Evolutionary conservation across 2,329 filamentous ascomycete genomes (phyloP).

Genomic region (Stagonosporopsis vannaccii): DNA sequence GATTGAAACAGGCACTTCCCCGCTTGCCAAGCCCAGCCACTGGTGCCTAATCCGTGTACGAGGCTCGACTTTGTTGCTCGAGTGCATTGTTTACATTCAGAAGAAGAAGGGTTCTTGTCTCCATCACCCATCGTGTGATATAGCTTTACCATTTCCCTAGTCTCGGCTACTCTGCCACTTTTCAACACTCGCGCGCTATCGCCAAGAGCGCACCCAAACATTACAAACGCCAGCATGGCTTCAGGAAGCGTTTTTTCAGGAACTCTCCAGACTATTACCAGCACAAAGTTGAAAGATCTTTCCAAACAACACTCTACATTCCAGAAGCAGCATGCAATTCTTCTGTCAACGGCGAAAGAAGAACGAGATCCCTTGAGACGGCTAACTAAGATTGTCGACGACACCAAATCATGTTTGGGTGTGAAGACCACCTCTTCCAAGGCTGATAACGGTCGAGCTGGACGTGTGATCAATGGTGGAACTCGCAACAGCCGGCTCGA

Average conservation of each 20-base stretch:
- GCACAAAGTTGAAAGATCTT: slow-evolving; percentile 48
- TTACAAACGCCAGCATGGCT: slow-evolving; percentile 21
- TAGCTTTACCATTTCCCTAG: background rate
- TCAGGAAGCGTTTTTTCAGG: slow-evolving; percentile 45
- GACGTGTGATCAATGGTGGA: slow-evolving; percentile 29
- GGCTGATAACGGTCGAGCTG: slow-evolving; percentile 15
- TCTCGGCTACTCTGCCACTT: background rate
- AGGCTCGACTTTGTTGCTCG: background rate
- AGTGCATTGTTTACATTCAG: background rate
- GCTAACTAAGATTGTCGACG: slow-evolving; percentile 35
- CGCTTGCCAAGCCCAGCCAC: slow-evolving; percentile 5
- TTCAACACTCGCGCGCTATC: background rate
- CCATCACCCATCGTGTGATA: background rate
- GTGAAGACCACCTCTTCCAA: slow-evolving; percentile 26
- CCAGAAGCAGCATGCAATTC: slow-evolving; percentile 33
- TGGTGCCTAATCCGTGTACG: slow-evolving; percentile 7
- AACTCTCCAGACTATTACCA: slow-evolving; percentile 47
- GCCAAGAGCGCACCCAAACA: background rate
- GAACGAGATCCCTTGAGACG: slow-evolving; percentile 34
- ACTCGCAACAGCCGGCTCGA: slow-evolving; percentile 33
- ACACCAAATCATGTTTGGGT: slow-evolving; percentile 40
- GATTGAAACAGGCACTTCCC: background rate
- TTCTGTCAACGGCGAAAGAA: slow-evolving; percentile 21
- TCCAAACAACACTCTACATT: slow-evolving; percentile 46
- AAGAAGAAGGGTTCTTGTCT: background rate